A percentile compares a stretch with the other conserved stretches of the same genome.
These are phyloP conservation scores for Penicillium waksmanii DNA, from an alignment of 495 filamentous ascomycete species.

Conservation along the genomic window DNA sequence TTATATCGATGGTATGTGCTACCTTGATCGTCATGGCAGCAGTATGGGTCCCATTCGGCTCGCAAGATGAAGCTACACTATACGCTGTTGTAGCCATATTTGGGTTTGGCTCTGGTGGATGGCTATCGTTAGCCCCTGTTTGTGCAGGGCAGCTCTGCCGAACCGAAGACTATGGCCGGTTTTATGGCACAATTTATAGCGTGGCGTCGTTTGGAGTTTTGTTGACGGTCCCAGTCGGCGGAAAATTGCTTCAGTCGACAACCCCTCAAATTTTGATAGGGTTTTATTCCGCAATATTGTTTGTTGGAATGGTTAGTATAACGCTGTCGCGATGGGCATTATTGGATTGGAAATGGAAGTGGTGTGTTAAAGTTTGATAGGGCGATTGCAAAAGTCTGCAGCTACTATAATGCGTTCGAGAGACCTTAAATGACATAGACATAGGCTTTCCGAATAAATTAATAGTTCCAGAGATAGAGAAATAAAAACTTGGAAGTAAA, in stretches of 20 bases:
- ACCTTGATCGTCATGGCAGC: slow-evolving; percentile 56
- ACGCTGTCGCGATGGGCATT: slow-evolving; percentile 48
- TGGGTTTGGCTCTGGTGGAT: slow-evolving; percentile 64
- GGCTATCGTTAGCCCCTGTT: slow-evolving; percentile 64
- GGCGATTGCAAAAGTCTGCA: not conserved
- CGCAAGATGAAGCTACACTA: slow-evolving; percentile 45
- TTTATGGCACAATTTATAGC: slow-evolving; percentile 66
- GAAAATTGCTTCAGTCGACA: slow-evolving; percentile 38
- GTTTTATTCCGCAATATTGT: slow-evolving; percentile 42
- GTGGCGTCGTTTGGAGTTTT: slow-evolving; percentile 60
- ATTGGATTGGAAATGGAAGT: slow-evolving; percentile 50
- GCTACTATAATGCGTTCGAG: not conserved
- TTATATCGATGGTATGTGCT: slow-evolving; percentile 38
- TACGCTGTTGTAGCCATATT: slow-evolving; percentile 66
- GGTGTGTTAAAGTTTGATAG: slow-evolving; percentile 43
- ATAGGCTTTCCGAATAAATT: too few species aligned
- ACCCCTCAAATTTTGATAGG: slow-evolving; percentile 40
- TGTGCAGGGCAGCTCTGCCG: slow-evolving; percentile 63
- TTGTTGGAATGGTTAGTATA: slow-evolving; percentile 39
- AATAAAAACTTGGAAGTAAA: too few species aligned
- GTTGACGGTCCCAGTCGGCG: slow-evolving; percentile 39
- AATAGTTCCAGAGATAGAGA: too few species aligned
- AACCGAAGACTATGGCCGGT: slow-evolving; percentile 67
- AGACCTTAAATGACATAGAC: too few species aligned
- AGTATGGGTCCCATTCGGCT: slow-evolving; percentile 63